Conservation (phyloP, 192 early-diverging fungal genomes). For the Pilaira anomala region DNA sequence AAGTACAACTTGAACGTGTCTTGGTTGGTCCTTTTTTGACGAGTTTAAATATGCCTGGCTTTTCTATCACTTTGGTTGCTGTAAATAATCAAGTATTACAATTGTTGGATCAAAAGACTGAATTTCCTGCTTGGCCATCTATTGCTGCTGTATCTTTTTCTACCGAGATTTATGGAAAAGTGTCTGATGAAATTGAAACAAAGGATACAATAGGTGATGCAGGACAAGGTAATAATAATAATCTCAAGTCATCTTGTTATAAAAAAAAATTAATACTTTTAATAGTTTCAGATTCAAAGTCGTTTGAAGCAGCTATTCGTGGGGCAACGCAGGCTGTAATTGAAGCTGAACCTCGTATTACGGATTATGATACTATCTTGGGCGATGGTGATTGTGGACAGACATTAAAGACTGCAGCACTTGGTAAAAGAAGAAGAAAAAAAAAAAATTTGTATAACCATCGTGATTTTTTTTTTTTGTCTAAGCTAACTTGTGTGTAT, state of each 20-base stretch:
- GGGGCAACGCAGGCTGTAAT: conserved; percentile 41
- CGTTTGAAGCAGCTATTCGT: conserved; percentile 31
- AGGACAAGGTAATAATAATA: background rate
- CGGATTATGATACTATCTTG: conserved; percentile 65
- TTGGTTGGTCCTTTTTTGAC: conserved; percentile 76
- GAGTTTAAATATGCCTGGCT: conserved; percentile 77
- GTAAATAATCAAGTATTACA: conserved; percentile 40
- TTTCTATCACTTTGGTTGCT: conserved; percentile 64
- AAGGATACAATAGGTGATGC: background rate
- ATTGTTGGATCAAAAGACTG: conserved; percentile 54
- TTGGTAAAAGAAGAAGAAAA: conserved; percentile 27
- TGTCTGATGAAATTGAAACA: background rate
- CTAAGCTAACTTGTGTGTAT: conserved; percentile 4
- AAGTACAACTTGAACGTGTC: conserved; percentile 51
- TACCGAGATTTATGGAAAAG: background rate
- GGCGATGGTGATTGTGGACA: conserved; percentile 87
- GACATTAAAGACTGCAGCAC: conserved; percentile 63
- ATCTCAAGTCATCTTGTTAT: background rate
- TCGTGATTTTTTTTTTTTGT: background rate
- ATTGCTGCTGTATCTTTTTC: background rate
- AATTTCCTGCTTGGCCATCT: conserved; percentile 59
- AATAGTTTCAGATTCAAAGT: conserved; percentile 9
- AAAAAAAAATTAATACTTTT: background rate
- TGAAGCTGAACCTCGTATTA: conserved; percentile 59
- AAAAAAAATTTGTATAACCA: background rate